Evolutionary conservation across 2,329 filamentous ascomycete species (phyloP).

Genomic region (Fusarium buxicola): DNA sequence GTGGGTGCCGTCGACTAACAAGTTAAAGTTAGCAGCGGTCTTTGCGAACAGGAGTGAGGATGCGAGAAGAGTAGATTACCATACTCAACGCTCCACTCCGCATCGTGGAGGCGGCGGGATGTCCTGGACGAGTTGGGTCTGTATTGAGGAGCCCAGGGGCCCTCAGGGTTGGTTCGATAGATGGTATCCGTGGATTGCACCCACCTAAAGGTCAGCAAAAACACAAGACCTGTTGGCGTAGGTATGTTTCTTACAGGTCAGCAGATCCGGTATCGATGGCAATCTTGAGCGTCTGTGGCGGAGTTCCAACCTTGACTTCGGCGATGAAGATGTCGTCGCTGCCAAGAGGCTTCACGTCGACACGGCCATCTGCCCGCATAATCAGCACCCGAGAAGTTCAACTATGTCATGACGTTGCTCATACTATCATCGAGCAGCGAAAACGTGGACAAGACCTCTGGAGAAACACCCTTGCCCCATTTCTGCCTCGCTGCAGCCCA

Average conservation of each 20-base stretch:
- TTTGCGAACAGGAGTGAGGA: background rate
- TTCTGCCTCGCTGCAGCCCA: constrained; percentile 50
- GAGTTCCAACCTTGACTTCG: constrained; percentile 60
- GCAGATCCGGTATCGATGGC: constrained; percentile 67
- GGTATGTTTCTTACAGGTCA: constrained; percentile 69
- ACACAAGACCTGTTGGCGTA: background rate
- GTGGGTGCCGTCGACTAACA: constrained; percentile 57
- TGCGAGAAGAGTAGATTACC: constrained; percentile 53
- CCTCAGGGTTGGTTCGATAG: constrained; percentile 50
- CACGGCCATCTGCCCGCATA: constrained; percentile 46
- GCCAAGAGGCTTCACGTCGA: constrained; percentile 52
- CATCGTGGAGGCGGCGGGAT: constrained; percentile 54
- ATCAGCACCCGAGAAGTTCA: constrained; percentile 18
- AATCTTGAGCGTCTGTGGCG: constrained; percentile 60
- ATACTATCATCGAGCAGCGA: constrained; percentile 48
- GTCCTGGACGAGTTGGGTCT: constrained; percentile 59
- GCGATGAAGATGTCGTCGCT: constrained; percentile 59
- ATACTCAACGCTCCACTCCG: constrained; percentile 63
- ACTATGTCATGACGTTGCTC: background rate
- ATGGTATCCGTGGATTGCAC: constrained; percentile 63
- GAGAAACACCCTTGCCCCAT: constrained; percentile 48
- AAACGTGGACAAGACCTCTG: constrained; percentile 38
- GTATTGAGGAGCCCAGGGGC: constrained; percentile 56
- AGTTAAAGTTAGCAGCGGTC: background rate
- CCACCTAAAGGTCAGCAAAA: constrained; percentile 56